Percentiles rank a stretch among this genome's conserved stretches.
phyloP scores from a whole-genome alignment of 495 filamentous ascomycete genomes.

The Penicillium macrosclerotiorum region DNA sequence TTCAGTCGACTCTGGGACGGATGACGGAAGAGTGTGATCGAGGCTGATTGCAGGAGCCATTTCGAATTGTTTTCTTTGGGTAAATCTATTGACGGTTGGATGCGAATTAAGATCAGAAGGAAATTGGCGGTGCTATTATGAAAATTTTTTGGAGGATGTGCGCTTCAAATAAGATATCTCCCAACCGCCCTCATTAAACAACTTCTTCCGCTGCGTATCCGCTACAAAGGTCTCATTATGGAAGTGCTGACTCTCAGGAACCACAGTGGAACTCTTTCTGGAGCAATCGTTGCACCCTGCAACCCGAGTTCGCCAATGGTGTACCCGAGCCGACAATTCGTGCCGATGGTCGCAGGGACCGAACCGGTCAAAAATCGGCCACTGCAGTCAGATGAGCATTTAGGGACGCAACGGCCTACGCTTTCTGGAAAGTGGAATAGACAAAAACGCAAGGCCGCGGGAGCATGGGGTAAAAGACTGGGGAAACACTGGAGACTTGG shows the following conservation, averaged over 20 bases:
- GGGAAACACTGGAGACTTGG: conserved; percentile 5
- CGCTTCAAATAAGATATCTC: conserved; percentile 11
- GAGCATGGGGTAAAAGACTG: conserved; percentile 6
- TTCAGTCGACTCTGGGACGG: conserved; percentile 23
- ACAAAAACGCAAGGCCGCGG: background rate
- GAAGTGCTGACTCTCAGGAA: conserved; percentile 5
- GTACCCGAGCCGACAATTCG: conserved; percentile 6
- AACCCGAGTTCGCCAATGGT: conserved; percentile 7
- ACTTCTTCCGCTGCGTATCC: no score
- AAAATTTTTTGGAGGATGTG: background rate
- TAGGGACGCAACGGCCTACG: conserved; percentile 10
- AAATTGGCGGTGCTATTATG: background rate
- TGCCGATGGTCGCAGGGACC: conserved; percentile 5
- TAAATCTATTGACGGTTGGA: no score
- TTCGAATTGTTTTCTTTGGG: no score
- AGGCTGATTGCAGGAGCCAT: conserved; percentile 30
- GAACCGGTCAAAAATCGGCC: background rate
- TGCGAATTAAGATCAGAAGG: background rate
- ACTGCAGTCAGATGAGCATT: background rate
- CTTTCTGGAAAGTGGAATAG: conserved; percentile 2
- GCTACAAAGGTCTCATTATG: no score
- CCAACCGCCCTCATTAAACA: no score
- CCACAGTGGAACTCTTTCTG: conserved; percentile 9
- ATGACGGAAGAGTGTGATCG: conserved; percentile 20
- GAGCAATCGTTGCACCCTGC: conserved; percentile 1